phyloP scores from a whole-genome alignment of 176 grass and related monocot species.

The Bothriochloa decipiens region DNA sequence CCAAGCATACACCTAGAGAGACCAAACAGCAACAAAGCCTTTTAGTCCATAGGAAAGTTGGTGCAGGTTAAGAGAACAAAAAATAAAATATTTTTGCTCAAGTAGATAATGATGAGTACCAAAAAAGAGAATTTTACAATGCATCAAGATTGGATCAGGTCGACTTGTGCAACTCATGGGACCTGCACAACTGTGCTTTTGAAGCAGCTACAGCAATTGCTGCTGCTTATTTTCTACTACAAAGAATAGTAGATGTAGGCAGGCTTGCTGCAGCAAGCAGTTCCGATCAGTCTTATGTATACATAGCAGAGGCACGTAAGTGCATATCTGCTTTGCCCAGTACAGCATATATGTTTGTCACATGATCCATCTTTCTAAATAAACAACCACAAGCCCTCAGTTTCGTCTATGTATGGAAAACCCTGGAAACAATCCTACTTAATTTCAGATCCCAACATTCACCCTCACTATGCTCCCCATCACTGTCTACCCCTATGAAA shows the following conservation, averaged over 20 bases:
- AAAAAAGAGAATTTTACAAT: background rate
- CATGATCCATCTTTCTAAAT: constrained; percentile 14
- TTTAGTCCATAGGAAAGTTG: background rate
- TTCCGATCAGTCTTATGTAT: background rate
- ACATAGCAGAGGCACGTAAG: background rate
- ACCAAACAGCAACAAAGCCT: background rate
- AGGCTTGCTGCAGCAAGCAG: background rate
- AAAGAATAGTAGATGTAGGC: background rate
- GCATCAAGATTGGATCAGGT: background rate
- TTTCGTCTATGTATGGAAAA: background rate
- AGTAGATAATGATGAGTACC: background rate
- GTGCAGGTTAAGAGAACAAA: background rate
- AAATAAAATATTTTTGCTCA: background rate
- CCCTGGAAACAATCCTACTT: background rate
- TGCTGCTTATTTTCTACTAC: background rate
- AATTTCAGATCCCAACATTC: constrained; percentile 18
- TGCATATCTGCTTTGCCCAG: background rate
- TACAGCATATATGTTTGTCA: background rate
- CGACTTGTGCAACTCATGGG: background rate
- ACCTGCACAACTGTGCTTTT: background rate
- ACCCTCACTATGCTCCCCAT: background rate
- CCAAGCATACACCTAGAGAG: constrained; percentile 96
- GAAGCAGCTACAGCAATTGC: background rate
- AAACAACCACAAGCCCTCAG: background rate
- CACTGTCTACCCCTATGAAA: background rate